Percentiles rank a stretch among this genome's conserved stretches.
Conservation (phyloP, 768 basidiomycete genomes). For the Imleria badia region DNA sequence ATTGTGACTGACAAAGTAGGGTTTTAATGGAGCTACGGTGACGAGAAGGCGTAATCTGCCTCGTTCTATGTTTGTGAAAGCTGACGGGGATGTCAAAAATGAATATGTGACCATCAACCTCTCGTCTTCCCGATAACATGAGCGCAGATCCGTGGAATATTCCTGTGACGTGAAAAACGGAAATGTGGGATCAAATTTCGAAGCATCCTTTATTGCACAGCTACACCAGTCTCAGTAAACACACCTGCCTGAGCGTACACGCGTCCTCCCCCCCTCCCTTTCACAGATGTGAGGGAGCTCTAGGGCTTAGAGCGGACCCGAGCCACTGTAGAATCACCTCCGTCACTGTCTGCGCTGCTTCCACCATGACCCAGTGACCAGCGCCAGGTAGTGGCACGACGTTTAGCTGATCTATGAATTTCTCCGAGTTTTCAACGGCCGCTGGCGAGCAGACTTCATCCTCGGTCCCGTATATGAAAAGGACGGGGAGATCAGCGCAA, state of each 20-base stretch:
- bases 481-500: slow-evolving; percentile 51
- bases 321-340: slow-evolving; percentile 50
- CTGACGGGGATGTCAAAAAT: background rate
- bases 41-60: background rate
- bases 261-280: background rate
- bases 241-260: background rate
- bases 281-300: slow-evolving; percentile 6
- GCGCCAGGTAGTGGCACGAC: slow-evolving; percentile 51
- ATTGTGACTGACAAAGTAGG: background rate
- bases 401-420: slow-evolving; percentile 51
- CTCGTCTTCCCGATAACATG: background rate
- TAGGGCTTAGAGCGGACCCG: slow-evolving; percentile 10
- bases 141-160: background rate
- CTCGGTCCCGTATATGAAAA: slow-evolving; percentile 58
- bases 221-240: background rate
- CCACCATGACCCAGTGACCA: slow-evolving; percentile 72
- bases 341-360: slow-evolving; percentile 57
- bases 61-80: background rate
- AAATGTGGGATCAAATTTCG: background rate
- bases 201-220: background rate
- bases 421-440: slow-evolving; percentile 43
- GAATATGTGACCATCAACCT: background rate
- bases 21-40: background rate
- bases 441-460: slow-evolving; percentile 49
- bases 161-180: background rate